Percentiles rank a stretch among this genome's conserved stretches.
phyloP scores from a whole-genome alignment of 768 basidiomycete genomes.

The Boletus speciosus region DNA sequence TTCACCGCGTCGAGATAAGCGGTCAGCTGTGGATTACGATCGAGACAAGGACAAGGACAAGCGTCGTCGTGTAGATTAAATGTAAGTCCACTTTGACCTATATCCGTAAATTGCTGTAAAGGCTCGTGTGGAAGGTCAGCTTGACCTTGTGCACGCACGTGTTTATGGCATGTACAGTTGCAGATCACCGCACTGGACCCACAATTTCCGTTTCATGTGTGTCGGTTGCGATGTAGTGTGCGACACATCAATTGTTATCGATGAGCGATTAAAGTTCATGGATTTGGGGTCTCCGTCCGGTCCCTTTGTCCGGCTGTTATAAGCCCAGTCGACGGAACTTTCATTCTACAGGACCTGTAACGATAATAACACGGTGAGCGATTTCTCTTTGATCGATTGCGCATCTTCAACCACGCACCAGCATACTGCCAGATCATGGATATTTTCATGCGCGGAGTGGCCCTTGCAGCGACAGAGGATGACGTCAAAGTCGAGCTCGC shows the following conservation, averaged over 20 bases:
- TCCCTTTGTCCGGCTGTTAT: constrained; percentile 6
- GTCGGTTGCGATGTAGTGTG: constrained; percentile 1
- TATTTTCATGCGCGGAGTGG: constrained; percentile 33
- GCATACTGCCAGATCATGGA: constrained; percentile 28
- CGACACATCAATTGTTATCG: constrained; percentile 16
- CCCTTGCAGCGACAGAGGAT: constrained; percentile 25
- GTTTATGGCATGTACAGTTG: background rate
- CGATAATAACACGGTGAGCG: constrained; percentile 20
- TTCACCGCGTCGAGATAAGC: constrained; percentile 29
- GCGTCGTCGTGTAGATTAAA: constrained; percentile 54
- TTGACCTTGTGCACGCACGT: background rate
- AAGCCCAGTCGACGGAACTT: constrained; percentile 5
- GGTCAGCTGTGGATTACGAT: constrained; percentile 27
- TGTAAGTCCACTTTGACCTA: constrained; percentile 15
- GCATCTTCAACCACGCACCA: background rate
- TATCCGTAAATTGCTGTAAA: constrained; percentile 3
- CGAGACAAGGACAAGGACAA: constrained; percentile 44
- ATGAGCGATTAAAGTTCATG: constrained; percentile 2
- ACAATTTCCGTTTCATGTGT: background rate
- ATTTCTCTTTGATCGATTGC: background rate
- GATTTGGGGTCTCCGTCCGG: background rate
- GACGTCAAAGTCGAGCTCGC: constrained; percentile 34
- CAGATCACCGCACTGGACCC: constrained; percentile 14
- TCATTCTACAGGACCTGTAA: constrained; percentile 3
- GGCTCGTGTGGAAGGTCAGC: background rate